phyloP scores from a whole-genome alignment of 495 filamentous ascomycete species.

The Talaromyces trachyspermus region DNA sequence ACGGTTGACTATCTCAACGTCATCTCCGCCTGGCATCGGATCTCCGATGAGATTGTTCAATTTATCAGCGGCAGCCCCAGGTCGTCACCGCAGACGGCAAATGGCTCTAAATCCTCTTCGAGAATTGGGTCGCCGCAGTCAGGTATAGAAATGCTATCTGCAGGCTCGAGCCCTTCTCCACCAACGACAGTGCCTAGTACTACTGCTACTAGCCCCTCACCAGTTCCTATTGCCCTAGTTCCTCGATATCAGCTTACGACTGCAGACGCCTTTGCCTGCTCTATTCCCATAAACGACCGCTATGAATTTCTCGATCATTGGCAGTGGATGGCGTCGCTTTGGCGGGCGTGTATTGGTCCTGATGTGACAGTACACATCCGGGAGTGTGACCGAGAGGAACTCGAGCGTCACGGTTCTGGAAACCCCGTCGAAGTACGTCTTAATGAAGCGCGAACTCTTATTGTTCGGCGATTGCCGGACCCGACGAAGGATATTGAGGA shows the following conservation, averaged over 20 bases:
- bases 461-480: conserved; percentile 45
- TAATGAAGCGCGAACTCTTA: conserved; percentile 45
- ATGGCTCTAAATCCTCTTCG: conserved; percentile 16
- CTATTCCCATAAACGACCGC: conserved; percentile 65
- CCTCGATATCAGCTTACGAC: conserved; percentile 70
- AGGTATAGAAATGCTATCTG: background rate
- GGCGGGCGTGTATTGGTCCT: conserved; percentile 78
- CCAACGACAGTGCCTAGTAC: too few relatives aligned
- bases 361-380: conserved; percentile 71
- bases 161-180: conserved; percentile 11
- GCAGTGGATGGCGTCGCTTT: conserved; percentile 96
- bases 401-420: conserved; percentile 28
- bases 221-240: conserved; percentile 62
- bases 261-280: conserved; percentile 64
- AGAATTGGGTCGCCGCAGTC: background rate
- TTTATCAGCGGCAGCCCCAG: conserved; percentile 54
- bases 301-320: conserved; percentile 86
- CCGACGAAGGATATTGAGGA: conserved; percentile 47
- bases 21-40: conserved; percentile 65
- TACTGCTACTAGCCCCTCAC: conserved; percentile 2
- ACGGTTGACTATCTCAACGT: conserved; percentile 59
- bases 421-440: conserved; percentile 45
- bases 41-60: conserved; percentile 55
- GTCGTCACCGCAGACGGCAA: conserved; percentile 10
- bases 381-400: conserved; percentile 38